Percentiles rank a stretch among this genome's conserved stretches.
phyloP scores from a whole-genome alignment of 2,329 filamentous ascomycete species.

The Fusarium protoensiforme region DNA sequence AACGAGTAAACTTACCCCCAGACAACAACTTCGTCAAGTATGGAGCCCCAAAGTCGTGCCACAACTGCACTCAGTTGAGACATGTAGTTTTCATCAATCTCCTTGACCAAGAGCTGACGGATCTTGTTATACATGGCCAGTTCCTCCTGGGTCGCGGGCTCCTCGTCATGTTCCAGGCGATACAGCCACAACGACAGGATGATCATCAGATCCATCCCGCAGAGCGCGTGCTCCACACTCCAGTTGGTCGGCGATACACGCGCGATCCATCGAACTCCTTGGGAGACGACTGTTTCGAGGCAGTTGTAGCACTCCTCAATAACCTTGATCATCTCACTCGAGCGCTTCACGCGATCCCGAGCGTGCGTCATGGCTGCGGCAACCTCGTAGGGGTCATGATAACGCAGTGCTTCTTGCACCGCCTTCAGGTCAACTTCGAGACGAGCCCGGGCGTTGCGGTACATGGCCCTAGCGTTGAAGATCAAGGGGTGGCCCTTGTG shows the following conservation, averaged over 20 bases:
- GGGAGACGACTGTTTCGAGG: conserved; percentile 93
- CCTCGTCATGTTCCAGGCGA: conserved; percentile 98
- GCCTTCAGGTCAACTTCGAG: conserved; percentile 95
- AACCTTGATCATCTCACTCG: conserved; percentile 97
- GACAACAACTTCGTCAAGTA: conserved; percentile 98
- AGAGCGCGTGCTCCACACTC: conserved; percentile 98
- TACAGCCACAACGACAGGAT: conserved; percentile 98
- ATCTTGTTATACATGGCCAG: conserved; percentile 92
- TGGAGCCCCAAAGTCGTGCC: conserved; percentile 94
- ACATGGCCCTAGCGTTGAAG: conserved; percentile 98
- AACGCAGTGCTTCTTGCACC: conserved; percentile 94
- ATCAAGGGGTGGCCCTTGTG: conserved; percentile 96
- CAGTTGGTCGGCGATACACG: conserved; percentile 97
- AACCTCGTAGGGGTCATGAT: conserved; percentile 97
- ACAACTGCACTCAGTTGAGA: conserved; percentile 94
- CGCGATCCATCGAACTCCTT: conserved; percentile 98
- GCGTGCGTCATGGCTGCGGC: conserved; percentile 96
- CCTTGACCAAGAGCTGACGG: conserved; percentile 89
- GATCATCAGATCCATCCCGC: conserved; percentile 96
- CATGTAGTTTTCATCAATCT: conserved; percentile 83
- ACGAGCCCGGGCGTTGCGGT: conserved; percentile 90
- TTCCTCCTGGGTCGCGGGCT: conserved; percentile 87
- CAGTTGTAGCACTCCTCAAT: conserved; percentile 98
- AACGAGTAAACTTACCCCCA: conserved; percentile 83
- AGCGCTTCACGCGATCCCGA: conserved; percentile 92